phyloP scores from a whole-genome alignment of 2,329 filamentous ascomycete genomes.

The Claviceps quebecensis region DNA sequence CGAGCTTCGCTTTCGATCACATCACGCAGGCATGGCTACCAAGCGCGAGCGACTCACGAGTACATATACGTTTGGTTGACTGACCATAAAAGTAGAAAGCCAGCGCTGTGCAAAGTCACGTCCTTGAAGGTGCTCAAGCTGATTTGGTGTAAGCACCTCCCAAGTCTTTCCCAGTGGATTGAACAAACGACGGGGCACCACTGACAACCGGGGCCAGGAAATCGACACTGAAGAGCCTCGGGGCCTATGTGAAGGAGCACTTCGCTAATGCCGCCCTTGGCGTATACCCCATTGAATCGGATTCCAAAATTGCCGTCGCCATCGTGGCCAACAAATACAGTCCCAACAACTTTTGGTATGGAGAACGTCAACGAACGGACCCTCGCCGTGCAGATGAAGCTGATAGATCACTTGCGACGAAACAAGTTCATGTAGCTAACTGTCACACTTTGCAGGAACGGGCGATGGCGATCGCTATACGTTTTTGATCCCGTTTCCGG shows the following conservation, averaged over 20 bases:
- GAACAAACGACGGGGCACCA: not conserved
- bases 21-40: conserved; percentile 46
- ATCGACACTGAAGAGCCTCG: conserved; percentile 67
- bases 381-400: no score
- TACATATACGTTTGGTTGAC: not conserved
- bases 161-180: not conserved
- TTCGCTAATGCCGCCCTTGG: conserved; percentile 71
- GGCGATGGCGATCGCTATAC: conserved; percentile 87
- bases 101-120: conserved; percentile 65
- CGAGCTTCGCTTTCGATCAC: conserved; percentile 83
- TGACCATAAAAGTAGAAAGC: conserved; percentile 46
- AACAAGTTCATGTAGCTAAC: not conserved
- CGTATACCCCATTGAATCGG: conserved; percentile 66
- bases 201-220: conserved; percentile 38
- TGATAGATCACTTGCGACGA: no score
- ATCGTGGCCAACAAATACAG: conserved; percentile 95
- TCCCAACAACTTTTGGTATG: conserved; percentile 89
- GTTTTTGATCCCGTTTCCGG: conserved; percentile 56
- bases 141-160: conserved; percentile 61
- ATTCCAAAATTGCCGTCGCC: conserved; percentile 63
- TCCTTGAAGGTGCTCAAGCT: conserved; percentile 59
- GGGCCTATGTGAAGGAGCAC: conserved; percentile 70
- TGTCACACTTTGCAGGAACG: conserved; percentile 51
- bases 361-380: no score
- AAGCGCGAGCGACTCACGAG: not conserved